Evolutionary conservation across 306 rosid genomes (phyloP).

Genomic region (Prunus mume): DNA sequence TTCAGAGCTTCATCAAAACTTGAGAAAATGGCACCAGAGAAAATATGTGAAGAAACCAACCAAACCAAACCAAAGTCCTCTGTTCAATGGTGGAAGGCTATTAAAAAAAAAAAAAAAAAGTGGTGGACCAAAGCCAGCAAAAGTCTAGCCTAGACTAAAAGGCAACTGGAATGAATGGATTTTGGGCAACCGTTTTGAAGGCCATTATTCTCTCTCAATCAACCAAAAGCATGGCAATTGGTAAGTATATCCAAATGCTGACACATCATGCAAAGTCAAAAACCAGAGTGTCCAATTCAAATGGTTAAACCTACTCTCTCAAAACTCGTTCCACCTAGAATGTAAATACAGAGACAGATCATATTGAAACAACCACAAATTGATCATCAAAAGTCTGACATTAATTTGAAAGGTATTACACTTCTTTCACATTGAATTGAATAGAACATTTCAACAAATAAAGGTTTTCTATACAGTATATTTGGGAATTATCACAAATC

Average conservation of each 20-base stretch:
- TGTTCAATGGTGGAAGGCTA: background rate
- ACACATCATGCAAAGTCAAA: constrained; percentile 10
- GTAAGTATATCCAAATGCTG: background rate
- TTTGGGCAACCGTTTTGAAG: background rate
- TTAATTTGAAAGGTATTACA: background rate
- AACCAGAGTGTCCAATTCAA: background rate
- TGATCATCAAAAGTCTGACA: background rate
- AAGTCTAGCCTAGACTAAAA: constrained; percentile 13
- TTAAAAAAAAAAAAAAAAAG: background rate
- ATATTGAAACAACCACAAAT: background rate
- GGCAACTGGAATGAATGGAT: background rate
- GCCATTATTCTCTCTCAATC: background rate
- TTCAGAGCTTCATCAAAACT: background rate
- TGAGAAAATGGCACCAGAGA: background rate
- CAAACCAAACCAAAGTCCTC: background rate
- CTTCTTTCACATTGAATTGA: constrained; percentile 9
- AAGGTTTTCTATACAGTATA: constrained; percentile 14
- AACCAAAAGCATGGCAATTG: background rate
- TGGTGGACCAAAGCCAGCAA: constrained; percentile 16
- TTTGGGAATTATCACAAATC: constrained; percentile 4
- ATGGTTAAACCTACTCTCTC: background rate
- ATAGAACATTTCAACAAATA: constrained; percentile 19
- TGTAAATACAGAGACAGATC: background rate
- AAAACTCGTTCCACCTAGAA: background rate
- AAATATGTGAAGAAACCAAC: background rate